Evolutionary conservation across 2,329 filamentous ascomycete species (phyloP), one percentile per base, ranked within the genome.

Genomic region (Pyricularia grisea): DNA sequence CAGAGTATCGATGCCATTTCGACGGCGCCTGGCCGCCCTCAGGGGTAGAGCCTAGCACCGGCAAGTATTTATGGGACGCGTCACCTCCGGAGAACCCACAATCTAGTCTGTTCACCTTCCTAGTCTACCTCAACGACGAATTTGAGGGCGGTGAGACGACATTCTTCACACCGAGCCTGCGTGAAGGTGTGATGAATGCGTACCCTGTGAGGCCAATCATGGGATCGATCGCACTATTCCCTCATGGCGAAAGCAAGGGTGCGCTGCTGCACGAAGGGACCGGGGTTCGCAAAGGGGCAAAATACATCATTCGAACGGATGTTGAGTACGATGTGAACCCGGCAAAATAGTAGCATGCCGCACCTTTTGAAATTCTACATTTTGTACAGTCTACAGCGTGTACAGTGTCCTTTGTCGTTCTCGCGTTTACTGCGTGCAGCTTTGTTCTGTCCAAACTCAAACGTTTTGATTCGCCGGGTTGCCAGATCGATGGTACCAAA

Each of bases 21-120:
- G 82, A 92, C 72, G 90, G 90, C 9, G 90, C 89, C 0, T 92
- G 90, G 90, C 90, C 90, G 14, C 89, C 90, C 0, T 91, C 89
- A 0, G 88, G 87, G 1, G 87, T 91, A 64, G 77, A 83, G 1
- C 78, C 85, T 0, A 81, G 83, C 67, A 83, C 85, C 71, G 66
- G 30, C 36, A 83, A 79, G 0, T 92, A 92, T 69, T 81, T 89
- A 3, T 92, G 91, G 76, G 90, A 92, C 72, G 79, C 84, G 0
- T 91, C 89, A 1, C 88, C 89, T 0, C 71, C 81, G 0, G 80
- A 79, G 0, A 84, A 83, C 33, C 87, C 84, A 72, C 89, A 91
- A 75, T 90, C 88, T 30, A 90, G 88, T 0, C 79, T 91, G 2
- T 91, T 90, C 72, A 91, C 89, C 0, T 91, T 91, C 74, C 76